These are phyloP conservation scores for Boletus sp. DNA, from an alignment of 768 basidiomycete genomes.

Conservation along the genomic window DNA sequence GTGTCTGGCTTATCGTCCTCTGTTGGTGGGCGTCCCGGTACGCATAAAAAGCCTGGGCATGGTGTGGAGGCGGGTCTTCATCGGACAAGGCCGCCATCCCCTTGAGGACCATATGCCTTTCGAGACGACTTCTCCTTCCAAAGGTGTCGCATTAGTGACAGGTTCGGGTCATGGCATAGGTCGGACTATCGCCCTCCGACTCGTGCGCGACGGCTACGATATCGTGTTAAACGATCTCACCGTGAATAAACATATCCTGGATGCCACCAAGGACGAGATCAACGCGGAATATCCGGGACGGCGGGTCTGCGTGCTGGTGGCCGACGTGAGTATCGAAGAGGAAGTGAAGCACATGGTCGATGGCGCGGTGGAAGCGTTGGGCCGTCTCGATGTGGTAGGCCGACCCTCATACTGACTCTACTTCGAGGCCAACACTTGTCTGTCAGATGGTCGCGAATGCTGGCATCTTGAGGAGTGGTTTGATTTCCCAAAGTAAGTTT, in stretches of 20 bases:
- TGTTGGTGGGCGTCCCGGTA: neutral
- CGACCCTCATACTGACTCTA: neutral
- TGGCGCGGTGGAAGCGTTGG: conserved; percentile 21
- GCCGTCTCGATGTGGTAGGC: conserved; percentile 36
- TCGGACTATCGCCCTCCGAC: conserved; percentile 32
- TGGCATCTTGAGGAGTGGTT: conserved; percentile 11
- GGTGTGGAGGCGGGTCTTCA: neutral
- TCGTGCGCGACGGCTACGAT: conserved; percentile 37
- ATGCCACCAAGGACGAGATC: conserved; percentile 15
- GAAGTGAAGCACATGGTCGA: conserved; percentile 33
- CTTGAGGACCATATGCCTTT: conserved; percentile 3
- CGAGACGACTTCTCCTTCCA: conserved; percentile 7
- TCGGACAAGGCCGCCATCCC: neutral
- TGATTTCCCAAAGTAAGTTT: conserved; percentile 7
- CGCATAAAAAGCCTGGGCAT: conserved; percentile 1
- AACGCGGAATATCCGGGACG: conserved; percentile 1
- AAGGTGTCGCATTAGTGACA: conserved; percentile 32
- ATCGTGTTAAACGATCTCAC: conserved; percentile 35
- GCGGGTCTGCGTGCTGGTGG: conserved; percentile 11
- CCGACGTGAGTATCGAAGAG: conserved; percentile 28
- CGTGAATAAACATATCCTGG: conserved; percentile 16
- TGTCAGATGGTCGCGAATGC: conserved; percentile 20
- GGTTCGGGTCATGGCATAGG: conserved; percentile 35
- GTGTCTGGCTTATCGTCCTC: neutral
- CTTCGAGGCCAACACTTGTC: conserved; percentile 3